Base-by-base conservation (phyloP, 1,139 yeast species). In the Nakaseomyces nivariensis region DNA sequence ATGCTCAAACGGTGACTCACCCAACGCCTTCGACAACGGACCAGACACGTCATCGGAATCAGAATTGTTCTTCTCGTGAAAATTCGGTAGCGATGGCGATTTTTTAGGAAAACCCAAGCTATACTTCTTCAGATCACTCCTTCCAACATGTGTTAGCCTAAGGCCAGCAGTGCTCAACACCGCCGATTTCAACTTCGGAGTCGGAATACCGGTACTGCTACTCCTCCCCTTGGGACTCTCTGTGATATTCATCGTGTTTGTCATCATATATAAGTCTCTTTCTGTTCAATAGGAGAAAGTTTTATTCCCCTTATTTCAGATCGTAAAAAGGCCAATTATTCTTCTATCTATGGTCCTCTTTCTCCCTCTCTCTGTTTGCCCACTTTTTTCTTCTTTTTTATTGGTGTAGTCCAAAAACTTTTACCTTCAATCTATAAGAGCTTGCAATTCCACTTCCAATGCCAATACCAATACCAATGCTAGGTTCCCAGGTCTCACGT, bases 11-110 rank as follows among this genome's bases (percentile, higher is more conserved):
- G n/a, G 34, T 17, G 48, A 40, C 29, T 43, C 45, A 22, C 41
- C 46, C 34, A 45, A 46, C 17, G 37, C 43, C 9, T 17, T 37
- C 37, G 49, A 37, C 25, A 17, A 33, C 4, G 26, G 17, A 32
- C 45, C 8, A 27, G 34, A 9, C 10, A 13, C 5, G 13, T 41
- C 32, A 7, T 38, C 34, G 7, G 24, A 13, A 17, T 41, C 45
- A 26, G 49, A 34, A 37, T 50, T 41, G 6, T 50, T 43, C 24
- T 48, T 38, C 33, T 53, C 56, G 40, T 56, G 61, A 48, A 63
- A 56, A 48, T 61, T 57, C 3, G 67, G 68, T 22, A 60, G 61
- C 8, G 67, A 63, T 6, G 67, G 65, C 13, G 66, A 62, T 48
- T 56, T 57, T 40, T 52, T 49, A 37, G 52, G 50, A 41, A 48